A percentile compares a stretch with the other conserved stretches of the same genome.
Evolutionary conservation across 805 yeast genomes (phyloP).

Genomic region (Metschnikowia noctiluminum): DNA sequence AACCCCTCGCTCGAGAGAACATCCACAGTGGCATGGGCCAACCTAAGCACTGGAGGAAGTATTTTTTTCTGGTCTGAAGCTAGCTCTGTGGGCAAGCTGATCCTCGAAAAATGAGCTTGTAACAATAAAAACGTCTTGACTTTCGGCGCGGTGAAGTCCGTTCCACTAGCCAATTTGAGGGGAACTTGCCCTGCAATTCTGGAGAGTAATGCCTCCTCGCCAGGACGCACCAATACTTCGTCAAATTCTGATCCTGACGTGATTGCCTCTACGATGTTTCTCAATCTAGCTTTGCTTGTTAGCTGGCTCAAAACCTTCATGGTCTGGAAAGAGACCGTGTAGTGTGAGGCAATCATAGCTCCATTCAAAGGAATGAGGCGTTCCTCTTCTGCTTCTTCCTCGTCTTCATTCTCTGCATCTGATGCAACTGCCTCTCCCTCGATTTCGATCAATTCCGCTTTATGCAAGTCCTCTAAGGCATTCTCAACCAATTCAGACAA

Average conservation of each 20-base stretch:
- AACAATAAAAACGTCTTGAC: conserved; percentile 71
- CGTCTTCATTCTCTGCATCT: conserved; percentile 31
- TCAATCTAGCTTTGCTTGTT: conserved; percentile 53
- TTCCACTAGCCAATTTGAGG: conserved; percentile 41
- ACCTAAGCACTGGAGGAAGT: conserved; percentile 44
- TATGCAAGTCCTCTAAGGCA: conserved; percentile 58
- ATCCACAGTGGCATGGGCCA: conserved; percentile 71
- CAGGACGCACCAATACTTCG: conserved; percentile 53
- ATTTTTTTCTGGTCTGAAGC: conserved; percentile 53
- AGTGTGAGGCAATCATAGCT: conserved; percentile 71
- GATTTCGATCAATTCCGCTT: conserved; percentile 60
- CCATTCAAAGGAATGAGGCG: conserved; percentile 60
- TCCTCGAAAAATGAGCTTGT: conserved; percentile 78
- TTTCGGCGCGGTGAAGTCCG: conserved; percentile 49
- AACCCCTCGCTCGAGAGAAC: conserved; percentile 75
- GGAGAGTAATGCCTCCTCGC: conserved; percentile 49
- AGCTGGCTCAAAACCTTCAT: conserved; percentile 61
- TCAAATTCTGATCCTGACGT: conserved; percentile 75
- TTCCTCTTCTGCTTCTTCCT: conserved; percentile 36
- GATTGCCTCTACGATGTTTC: conserved; percentile 60
- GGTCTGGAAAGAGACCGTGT: conserved; percentile 61
- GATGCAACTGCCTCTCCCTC: conserved; percentile 33
- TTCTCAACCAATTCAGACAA: conserved; percentile 81
- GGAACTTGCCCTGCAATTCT: conserved; percentile 62
- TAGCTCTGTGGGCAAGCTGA: conserved; percentile 60